phyloP scores from a whole-genome alignment of 2,329 filamentous ascomycete genomes.

The Aspergillus bombycis region DNA sequence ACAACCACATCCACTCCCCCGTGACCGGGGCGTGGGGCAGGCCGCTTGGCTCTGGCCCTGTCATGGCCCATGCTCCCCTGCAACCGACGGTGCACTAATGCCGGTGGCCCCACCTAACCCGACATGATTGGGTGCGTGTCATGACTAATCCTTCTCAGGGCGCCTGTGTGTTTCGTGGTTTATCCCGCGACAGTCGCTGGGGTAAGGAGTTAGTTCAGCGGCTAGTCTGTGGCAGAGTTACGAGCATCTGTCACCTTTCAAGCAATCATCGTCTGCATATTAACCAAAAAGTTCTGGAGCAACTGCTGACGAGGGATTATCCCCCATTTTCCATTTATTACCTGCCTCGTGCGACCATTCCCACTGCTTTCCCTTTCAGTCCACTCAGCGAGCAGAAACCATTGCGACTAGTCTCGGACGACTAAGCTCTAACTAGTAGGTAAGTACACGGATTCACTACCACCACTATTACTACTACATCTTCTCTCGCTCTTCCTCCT shows the following conservation, averaged over 20 bases:
- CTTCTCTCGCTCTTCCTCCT: slow-evolving; percentile 3
- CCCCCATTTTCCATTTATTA: neutral
- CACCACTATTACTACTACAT: neutral
- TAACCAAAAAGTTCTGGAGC: slow-evolving; percentile 6
- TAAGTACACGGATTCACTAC: slow-evolving; percentile 5
- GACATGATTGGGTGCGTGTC: neutral
- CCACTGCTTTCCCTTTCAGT: neutral
- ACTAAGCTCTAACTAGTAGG: slow-evolving; percentile 1
- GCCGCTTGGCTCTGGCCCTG: slow-evolving; percentile 21
- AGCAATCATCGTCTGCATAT: slow-evolving; percentile 9
- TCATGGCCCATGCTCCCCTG: slow-evolving; percentile 25
- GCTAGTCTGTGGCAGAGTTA: slow-evolving; percentile 9
- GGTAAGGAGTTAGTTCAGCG: slow-evolving; percentile 14
- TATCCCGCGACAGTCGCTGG: slow-evolving; percentile 26
- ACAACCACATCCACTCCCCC: slow-evolving; percentile 12
- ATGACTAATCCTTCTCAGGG: slow-evolving; percentile 8
- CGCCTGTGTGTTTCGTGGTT: slow-evolving; percentile 23
- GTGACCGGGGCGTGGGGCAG: slow-evolving; percentile 19
- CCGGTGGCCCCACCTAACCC: slow-evolving; percentile 7
- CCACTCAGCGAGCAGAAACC: neutral
- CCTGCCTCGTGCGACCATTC: slow-evolving; percentile 5
- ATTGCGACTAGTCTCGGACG: neutral
- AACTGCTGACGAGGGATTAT: slow-evolving; percentile 8
- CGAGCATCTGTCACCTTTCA: slow-evolving; percentile 5
- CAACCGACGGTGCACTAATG: slow-evolving; percentile 10